Base-by-base conservation (phyloP, 768 basidiomycete species). In the Mycena alexandri region DNA sequence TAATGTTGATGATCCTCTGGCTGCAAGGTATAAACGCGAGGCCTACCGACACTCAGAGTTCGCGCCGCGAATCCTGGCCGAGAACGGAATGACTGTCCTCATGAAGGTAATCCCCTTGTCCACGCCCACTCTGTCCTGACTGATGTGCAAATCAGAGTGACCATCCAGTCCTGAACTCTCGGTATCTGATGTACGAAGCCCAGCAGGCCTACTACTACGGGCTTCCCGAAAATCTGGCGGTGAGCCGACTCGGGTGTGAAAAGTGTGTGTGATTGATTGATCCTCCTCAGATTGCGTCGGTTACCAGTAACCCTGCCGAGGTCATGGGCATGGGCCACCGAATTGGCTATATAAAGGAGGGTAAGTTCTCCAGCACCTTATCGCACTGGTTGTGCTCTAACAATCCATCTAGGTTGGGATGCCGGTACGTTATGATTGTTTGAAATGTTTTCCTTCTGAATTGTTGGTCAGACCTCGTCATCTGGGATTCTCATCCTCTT, bases 401-500 rank as follows among this genome's bases (percentile, higher is more conserved):
- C n/a, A n/a, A n/a, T n/a, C n/a, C n/a, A n/a, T 25, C 50, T 53
- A 88, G 91, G 92, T 13, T 93, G 90, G 80, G 93, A 94, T 78
- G 93, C 93, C 63, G 93, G 87, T 86, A 73, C 70, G 76, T 75
- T 41, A 24, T 17, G 7, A 55, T 16, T 41, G 16, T n/a, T 44
- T 4, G 21, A 16, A 47, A 6, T 3, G n/a, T 22, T 24, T n/a
- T 6, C n/a, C 29, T 51, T n/a, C n/a, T 33, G 16, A 48, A 8
- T 48, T 16, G 50, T 55, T 42, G 7, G 34, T 10, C 67, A 91
- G 93, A 96, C 78, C 68, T 95, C 41, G 90, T 95, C 34, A 82
- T 95, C 2, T 93, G 92, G 91, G 92, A 93, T 69, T 90, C 88
- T 43, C 94, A 96, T 77, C 95, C 95, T 0, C 82, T 97, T 13